phyloP scores from a whole-genome alignment of 1,284 basidiomycete species.

The Coniferiporia sulphurascens region DNA sequence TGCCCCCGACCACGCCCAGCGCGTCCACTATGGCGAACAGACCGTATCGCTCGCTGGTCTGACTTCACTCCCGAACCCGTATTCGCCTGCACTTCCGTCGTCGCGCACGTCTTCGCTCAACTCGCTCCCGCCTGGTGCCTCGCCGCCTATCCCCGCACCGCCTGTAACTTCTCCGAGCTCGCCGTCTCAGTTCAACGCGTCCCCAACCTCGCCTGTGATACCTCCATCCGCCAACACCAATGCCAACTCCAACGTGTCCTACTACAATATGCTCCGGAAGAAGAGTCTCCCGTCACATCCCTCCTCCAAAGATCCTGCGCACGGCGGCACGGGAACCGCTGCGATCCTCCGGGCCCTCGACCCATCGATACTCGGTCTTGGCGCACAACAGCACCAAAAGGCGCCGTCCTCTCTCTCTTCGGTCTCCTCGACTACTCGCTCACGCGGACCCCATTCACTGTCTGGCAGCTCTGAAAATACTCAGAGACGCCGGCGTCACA shows the following conservation, averaged over 20 bases:
- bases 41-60: not conserved
- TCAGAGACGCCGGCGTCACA: not conserved
- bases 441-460: not conserved
- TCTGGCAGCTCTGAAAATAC: not conserved
- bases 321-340: conserved; percentile 7
- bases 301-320: not conserved
- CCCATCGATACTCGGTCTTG: conserved; percentile 10
- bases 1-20: not conserved
- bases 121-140: conserved; percentile 12
- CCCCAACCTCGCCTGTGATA: conserved; percentile 2
- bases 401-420: not conserved
- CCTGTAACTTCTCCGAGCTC: not conserved
- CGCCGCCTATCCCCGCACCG: not conserved
- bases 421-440: not conserved
- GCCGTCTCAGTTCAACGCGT: not conserved
- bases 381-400: not conserved
- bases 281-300: not conserved
- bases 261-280: conserved; percentile 2
- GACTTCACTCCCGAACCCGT: not conserved
- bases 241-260: not conserved
- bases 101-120: conserved; percentile 12
- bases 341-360: conserved; percentile 20
- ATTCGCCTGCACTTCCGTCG: conserved; percentile 3
- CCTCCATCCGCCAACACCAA: not conserved
- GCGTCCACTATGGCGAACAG: not conserved